Evolutionary conservation across 495 filamentous ascomycete genomes (phyloP), one percentile per base, ranked within the genome.

Genomic region (Terfezia boudieri): DNA sequence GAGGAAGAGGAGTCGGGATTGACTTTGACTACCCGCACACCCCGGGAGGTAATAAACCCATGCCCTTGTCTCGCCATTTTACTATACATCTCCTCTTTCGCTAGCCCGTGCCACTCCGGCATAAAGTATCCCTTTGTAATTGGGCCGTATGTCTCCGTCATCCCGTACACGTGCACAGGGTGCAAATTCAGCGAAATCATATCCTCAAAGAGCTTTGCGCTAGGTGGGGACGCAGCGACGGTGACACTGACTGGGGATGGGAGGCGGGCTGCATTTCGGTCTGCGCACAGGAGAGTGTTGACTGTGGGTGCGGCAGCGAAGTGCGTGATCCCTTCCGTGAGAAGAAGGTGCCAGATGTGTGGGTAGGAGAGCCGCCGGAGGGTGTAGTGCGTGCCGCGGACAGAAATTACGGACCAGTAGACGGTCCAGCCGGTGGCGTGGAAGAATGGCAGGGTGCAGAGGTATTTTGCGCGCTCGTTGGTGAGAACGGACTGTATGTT

Each of bases 261-360:
- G 5, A 96, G 71, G 51, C 58, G 69, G 56, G 74, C 76, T 3
- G 90, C 90, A 60, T 84, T 76, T 41, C 74, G 68, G 0, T 80
- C 73, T 36, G 79, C 79, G 67, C 90, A 95, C 8, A 98, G 77
- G 2, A 96, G 69, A 0, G 87, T 98, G 67, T 95, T 95, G 49
- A 98, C 90, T 3, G 90, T 98, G 12, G 90, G 90, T 6, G 90
- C 90, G 6, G 90, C 90, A 62, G 86, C 89, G 73, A 88, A 96
- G 68, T 98, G 90, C 7, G 86, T 96, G 55, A 96, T 80, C 11
- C 74, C 69, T 62, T 94, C 84, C 38, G 83, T 71, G 61, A 86
- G 89, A 23, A 98, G 71, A 8, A 96, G 66, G 38, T 72, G 70
- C 90, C 90, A 98, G 56, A 98, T 94, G 54, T 86, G 72, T 0